Conservation (phyloP, 176 grass and related monocot species). For the Eremochloa ophiuroides region DNA sequence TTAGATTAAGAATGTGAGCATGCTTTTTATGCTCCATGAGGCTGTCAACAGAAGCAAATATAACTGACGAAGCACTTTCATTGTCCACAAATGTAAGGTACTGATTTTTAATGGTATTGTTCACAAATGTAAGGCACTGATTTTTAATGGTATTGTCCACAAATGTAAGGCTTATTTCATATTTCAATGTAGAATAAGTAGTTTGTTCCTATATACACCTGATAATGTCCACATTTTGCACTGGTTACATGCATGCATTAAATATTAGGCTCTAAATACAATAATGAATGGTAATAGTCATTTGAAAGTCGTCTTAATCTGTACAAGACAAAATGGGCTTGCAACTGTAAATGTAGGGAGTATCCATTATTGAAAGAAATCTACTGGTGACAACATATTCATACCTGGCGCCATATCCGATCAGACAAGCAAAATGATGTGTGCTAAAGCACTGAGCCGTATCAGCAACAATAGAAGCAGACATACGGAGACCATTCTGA, state of each 20-base stretch:
- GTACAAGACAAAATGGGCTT: background rate
- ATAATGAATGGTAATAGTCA: background rate
- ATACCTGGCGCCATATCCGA: slow-evolving; percentile 99
- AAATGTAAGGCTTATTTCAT: background rate
- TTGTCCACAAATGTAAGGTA: background rate
- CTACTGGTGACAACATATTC: background rate
- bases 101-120: background rate
- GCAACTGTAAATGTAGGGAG: background rate
- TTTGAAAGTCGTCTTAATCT: background rate
- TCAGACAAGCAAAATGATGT: slow-evolving; percentile 98
- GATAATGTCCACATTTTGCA: background rate
- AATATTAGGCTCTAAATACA: background rate
- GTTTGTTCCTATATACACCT: background rate
- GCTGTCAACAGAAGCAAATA: slow-evolving; percentile 9
- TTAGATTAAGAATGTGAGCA: background rate
- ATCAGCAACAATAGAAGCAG: slow-evolving; percentile 92
- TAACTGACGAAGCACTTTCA: background rate
- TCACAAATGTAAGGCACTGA: background rate
- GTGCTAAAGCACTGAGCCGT: slow-evolving; percentile 99
- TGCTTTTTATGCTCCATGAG: slow-evolving; percentile 24
- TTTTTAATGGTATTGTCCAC: background rate
- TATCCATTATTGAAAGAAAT: slow-evolving; percentile 19
- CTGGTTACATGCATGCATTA: background rate
- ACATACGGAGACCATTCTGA: slow-evolving; percentile 97
- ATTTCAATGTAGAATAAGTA: background rate